A percentile compares a stretch with the other conserved stretches of the same genome.
Conservation (phyloP, 805 yeast genomes). For the Saturnispora halmiae region DNA sequence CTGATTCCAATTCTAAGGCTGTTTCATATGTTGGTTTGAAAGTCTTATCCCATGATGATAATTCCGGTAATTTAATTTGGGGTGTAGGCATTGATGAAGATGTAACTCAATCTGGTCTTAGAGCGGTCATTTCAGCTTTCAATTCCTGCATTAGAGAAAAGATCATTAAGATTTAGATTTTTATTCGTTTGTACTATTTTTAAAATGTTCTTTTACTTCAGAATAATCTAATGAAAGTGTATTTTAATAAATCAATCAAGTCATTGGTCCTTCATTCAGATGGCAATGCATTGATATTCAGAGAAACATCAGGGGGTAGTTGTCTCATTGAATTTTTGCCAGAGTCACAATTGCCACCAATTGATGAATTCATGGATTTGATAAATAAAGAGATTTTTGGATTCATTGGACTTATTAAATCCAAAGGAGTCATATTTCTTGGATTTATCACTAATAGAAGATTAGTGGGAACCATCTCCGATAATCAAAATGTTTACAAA, state of each 20-base stretch:
- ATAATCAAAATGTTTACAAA: conserved; percentile 42
- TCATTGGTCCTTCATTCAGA: conserved; percentile 10
- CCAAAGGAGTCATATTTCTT: conserved; percentile 46
- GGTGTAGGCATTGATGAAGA: conserved; percentile 53
- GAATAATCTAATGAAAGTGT: conserved; percentile 14
- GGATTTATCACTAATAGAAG: conserved; percentile 48
- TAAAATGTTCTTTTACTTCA: background rate
- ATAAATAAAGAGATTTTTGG: conserved; percentile 31
- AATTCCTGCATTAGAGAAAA: conserved; percentile 27
- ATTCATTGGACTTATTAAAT: conserved; percentile 49
- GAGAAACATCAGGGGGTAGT: conserved; percentile 19
- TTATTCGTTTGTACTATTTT: background rate
- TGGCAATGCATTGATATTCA: conserved; percentile 8
- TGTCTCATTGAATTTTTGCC: conserved; percentile 49
- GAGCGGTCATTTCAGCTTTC: conserved; percentile 40
- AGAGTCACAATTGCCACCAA: conserved; percentile 17
- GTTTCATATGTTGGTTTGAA: conserved; percentile 50
- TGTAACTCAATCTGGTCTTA: conserved; percentile 46
- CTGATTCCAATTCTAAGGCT: conserved; percentile 61
- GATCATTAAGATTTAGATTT: conserved; percentile 14
- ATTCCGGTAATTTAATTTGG: conserved; percentile 30
- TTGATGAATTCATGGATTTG: conserved; percentile 21
- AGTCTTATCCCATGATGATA: conserved; percentile 4
- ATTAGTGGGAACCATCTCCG: conserved; percentile 47
- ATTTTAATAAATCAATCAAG: conserved; percentile 4